Base-by-base conservation (phyloP, 208 protist species). In the Crithidia thermophila region DNA sequence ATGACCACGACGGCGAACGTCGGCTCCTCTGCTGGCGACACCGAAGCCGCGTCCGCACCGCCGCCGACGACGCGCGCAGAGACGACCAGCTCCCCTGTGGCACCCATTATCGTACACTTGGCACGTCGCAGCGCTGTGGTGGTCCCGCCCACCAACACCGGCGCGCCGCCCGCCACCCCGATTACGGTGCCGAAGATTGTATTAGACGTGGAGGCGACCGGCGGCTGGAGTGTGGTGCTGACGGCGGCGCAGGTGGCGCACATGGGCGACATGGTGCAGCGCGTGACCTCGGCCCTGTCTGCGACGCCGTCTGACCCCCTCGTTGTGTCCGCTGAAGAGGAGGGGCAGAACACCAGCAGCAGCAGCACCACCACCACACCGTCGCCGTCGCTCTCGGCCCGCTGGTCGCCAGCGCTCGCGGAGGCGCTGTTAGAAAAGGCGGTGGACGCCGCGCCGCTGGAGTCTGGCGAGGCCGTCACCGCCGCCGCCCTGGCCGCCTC, bases 201-300 rank as follows among this genome's bases (percentile, higher is more conserved):
- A 5, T 28, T 75, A 4, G 61, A 67, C 8, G 69, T 69, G 34
- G 60, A 62, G 21, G 60, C 69, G 0, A 33, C 69, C 1, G 52
- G 63, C 9, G 69, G 52, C 9, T 75, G 69, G 61, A 75, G 69
- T 40, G 33, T 61, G 10, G 61, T 75, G 16, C 30, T 75, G n/a
- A 68, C 61, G 2, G 61, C 69, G 0, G 30, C 51, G 18, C 69
- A 75, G 52, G 33, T 75, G 43, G 62, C 61, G 0, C 52, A 75
- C 27, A 20, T 75, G 3, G 43, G 31, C 30, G 55, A 43, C 37
- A 56, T 75, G 34, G 25, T 59, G 23, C 53, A 45, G 14, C 8
- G 64, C 4, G 42, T 69, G 34, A 59, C 23, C 20, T 36, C n/a
- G n/a, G n/a, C n/a, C n/a, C n/a, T n/a, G n/a, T n/a, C 28, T 8